Conservation (phyloP, 257 asterid genomes). For the Rhazya stricta region DNA sequence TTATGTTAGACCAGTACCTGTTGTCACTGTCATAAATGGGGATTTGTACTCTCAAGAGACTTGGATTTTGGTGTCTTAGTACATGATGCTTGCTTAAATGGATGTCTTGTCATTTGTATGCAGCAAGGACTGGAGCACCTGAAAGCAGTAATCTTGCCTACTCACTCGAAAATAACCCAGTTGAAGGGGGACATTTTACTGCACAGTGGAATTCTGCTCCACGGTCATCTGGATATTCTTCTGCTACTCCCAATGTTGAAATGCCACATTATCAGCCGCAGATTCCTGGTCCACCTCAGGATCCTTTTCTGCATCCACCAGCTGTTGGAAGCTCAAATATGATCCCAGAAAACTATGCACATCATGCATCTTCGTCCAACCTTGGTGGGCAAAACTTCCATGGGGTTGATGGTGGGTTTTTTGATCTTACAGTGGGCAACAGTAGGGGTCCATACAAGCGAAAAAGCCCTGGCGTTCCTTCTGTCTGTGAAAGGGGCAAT, state of each 20-base stretch:
- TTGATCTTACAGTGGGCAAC: constrained; percentile 41
- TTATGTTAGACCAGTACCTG: not conserved
- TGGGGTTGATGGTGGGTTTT: constrained; percentile 44
- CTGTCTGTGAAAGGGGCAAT: constrained; percentile 53
- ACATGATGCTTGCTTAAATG: constrained; percentile 4
- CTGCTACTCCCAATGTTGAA: constrained; percentile 36
- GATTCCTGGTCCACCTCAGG: constrained; percentile 39
- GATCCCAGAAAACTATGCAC: constrained; percentile 45
- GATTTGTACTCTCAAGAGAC: not conserved
- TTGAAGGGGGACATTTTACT: constrained; percentile 42
- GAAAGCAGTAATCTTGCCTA: constrained; percentile 41
- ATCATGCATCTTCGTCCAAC: constrained; percentile 54
- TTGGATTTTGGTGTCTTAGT: not conserved
- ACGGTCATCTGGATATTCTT: constrained; percentile 31
- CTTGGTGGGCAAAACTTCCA: constrained; percentile 43
- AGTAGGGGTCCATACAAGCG: constrained; percentile 64
- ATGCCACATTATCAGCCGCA: constrained; percentile 39
- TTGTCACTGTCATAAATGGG: not conserved
- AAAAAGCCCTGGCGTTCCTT: constrained; percentile 56
- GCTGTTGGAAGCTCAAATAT: constrained; percentile 36
- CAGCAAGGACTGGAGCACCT: constrained; percentile 39
- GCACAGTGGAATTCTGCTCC: constrained; percentile 50
- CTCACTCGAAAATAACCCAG: constrained; percentile 40
- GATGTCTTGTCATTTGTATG: constrained; percentile 4
- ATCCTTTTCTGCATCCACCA: constrained; percentile 39